Base-by-base conservation (phyloP, 441 rosid genomes). In the Corymbia calophylla region DNA sequence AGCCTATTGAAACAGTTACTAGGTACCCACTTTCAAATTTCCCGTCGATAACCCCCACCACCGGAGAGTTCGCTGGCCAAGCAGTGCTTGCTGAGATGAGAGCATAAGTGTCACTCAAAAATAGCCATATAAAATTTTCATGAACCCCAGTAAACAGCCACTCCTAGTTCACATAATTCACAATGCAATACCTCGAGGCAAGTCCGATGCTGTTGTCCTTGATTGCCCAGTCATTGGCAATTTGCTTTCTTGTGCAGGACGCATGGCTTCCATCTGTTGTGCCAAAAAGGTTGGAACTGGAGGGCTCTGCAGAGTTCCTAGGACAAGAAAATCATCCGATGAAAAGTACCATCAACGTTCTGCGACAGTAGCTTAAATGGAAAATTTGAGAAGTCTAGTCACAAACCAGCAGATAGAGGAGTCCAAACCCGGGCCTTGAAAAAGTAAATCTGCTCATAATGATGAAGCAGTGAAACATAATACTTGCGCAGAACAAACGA, bases 401-500 rank as follows among this genome's bases (percentile, higher is more conserved):
- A 87, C 68, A 87, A 54, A 95, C 99, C 97, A 86, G 96, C 89
- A 64, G 94, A 89, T 77, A 51, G 82, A 87, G 95, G 92, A 29
- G 91, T 91, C 95, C 95, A 94, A 62, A 95, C 94, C 73, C 80
- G 91, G 51, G 96, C 89, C 91, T 90, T 96, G 85, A 97, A 96
- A 90, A 88, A 96, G 94, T 98, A 97, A 88, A 95, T 90, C 88
- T 96, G 97, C 90, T 97, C 99, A 54, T 95, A 98, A 62, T 95
- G 95, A 64, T 91, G 93, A 89, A 98, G 99, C 91, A 98, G 90
- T 47, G 99, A 97, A 87, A 92, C 88, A 87, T 98, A 98, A 92
- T 97, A 97, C 93, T 97, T 98, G 89, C 99, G 98, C 92, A 98
- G 94, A 84, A 97, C 97, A 88, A 95, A 98, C 19, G 99, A 98